Percentiles rank a stretch among this genome's conserved stretches.
Evolutionary conservation across 352 stramenopile species (phyloP).

Genomic region (Paralagenidium karlingii): DNA sequence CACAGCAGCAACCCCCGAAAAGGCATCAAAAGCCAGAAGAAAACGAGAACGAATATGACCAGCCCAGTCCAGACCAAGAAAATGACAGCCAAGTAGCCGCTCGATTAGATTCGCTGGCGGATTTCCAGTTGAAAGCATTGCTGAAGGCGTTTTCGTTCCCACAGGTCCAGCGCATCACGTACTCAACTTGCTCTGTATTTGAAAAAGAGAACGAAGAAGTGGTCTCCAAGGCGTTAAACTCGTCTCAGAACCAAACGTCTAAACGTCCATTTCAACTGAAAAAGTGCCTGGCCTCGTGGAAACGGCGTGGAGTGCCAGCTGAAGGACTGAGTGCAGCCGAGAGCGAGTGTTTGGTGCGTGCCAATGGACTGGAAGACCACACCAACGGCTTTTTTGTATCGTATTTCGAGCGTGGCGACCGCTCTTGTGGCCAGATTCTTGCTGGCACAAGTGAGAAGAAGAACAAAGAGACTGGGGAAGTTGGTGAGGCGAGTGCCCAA

Average conservation of each 20-base stretch:
- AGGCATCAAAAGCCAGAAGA: constrained; percentile 12
- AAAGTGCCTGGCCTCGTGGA: constrained; percentile 56
- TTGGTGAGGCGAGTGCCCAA: background rate
- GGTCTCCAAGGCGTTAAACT: constrained; percentile 77
- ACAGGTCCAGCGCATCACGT: constrained; percentile 88
- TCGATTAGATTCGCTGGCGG: constrained; percentile 84
- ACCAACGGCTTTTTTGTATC: constrained; percentile 97
- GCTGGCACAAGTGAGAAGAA: background rate
- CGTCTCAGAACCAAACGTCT: constrained; percentile 25
- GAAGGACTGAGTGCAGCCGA: constrained; percentile 47
- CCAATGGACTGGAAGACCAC: constrained; percentile 84
- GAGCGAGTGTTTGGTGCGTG: constrained; percentile 79
- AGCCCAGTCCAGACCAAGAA: too few species aligned
- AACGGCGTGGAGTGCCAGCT: constrained; percentile 44
- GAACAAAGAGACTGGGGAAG: background rate
- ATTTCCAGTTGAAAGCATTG: constrained; percentile 92
- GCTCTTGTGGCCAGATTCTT: constrained; percentile 1
- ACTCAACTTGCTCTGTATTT: constrained; percentile 96
- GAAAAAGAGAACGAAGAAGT: constrained; percentile 94
- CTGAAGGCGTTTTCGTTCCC: constrained; percentile 92
- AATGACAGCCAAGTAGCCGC: constrained; percentile 37
- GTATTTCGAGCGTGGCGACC: constrained; percentile 80
- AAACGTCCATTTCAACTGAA: constrained; percentile 50
- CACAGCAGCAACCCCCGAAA: background rate
- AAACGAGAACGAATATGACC: constrained; percentile 21